Evolutionary conservation across 495 filamentous ascomycete genomes (phyloP), one percentile per base, ranked within the genome.

Genomic region (Achaetomiella virescens): DNA sequence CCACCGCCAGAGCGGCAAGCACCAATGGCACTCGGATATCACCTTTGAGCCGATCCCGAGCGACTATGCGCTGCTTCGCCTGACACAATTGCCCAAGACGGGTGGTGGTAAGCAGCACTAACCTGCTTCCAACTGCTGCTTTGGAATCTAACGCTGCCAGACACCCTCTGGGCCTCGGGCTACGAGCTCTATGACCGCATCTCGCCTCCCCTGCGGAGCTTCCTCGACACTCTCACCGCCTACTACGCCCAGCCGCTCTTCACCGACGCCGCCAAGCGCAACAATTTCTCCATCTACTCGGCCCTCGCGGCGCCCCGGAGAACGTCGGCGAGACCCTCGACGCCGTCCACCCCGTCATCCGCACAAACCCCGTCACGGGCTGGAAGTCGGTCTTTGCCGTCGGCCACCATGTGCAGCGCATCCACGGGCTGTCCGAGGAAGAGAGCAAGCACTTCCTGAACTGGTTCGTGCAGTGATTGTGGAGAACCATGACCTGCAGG

Each of bases 401-500:
- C 24, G 84, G 84, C 42, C 75, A 65, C 43, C 84, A 87, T 69
- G 74, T 82, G 2, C 68, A 79, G 59, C 66, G 75, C 18, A 85
- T 91, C 70, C 81, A 90, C 66, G 88, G 78, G 6, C 64, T 92
- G 24, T 76, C 78, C 0, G 76, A 83, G n/a, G 72, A 78, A 14
- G 89, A 92, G 74, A 83, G 78, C 52, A 66, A 75, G n/a, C 61
- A 76, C 38, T 69, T 90, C 27, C 70, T 90, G 12, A 64, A 81
- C 15, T 84, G 80, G 80, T 85, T 91, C 55, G 68, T 79, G 7
- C 62, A 72, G 29, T 90, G 11, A 76, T 91, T 50, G 75, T 80
- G 6, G 82, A 91, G 68, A 91, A 91, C 61, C 89, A 91, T 62
- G 88, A 93, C 62, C 66, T 89, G 55, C 89, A 93, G 72, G 85